A percentile compares a stretch with the other conserved stretches of the same genome.
Conservation (phyloP, 2,329 filamentous ascomycete genomes). For the Cyanodermella asteris region DNA sequence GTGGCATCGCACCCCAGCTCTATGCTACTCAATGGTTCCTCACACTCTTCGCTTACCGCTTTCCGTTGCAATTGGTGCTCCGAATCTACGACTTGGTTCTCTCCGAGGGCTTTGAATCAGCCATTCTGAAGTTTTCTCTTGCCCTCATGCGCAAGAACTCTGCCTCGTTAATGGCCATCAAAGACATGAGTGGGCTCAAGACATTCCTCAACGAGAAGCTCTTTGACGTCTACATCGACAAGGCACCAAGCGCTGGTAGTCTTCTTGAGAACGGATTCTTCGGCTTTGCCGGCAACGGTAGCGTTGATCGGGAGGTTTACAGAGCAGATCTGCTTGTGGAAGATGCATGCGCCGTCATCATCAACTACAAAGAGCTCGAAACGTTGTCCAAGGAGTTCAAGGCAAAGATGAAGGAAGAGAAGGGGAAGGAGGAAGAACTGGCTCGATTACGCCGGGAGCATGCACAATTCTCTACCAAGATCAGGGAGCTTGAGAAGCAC, state of each 20-base stretch:
- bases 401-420: conserved; percentile 64
- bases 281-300: conserved; percentile 49
- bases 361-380: conserved; percentile 64
- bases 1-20: conserved; percentile 70
- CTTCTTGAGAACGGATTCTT: conserved; percentile 96
- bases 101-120: conserved; percentile 68
- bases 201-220: conserved; percentile 81
- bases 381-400: conserved; percentile 76
- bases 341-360: conserved; percentile 72
- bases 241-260: conserved; percentile 73
- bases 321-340: conserved; percentile 81
- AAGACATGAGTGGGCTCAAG: conserved; percentile 76
- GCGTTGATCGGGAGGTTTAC: conserved; percentile 85
- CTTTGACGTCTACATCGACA: conserved; percentile 94
- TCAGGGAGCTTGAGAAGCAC: conserved; percentile 72
- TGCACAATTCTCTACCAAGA: conserved; percentile 43
- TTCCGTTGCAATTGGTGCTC: conserved; percentile 84
- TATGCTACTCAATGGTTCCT: conserved; percentile 99
- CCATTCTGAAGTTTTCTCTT: conserved; percentile 84
- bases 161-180: conserved; percentile 53
- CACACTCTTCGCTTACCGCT: conserved; percentile 94
- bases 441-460: conserved; percentile 49
- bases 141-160: conserved; percentile 93
- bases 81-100: conserved; percentile 92
- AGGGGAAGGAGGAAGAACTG: conserved; percentile 62